Base-by-base conservation (phyloP, 2,329 filamentous ascomycete species). In the Fusarium sp. region DNA sequence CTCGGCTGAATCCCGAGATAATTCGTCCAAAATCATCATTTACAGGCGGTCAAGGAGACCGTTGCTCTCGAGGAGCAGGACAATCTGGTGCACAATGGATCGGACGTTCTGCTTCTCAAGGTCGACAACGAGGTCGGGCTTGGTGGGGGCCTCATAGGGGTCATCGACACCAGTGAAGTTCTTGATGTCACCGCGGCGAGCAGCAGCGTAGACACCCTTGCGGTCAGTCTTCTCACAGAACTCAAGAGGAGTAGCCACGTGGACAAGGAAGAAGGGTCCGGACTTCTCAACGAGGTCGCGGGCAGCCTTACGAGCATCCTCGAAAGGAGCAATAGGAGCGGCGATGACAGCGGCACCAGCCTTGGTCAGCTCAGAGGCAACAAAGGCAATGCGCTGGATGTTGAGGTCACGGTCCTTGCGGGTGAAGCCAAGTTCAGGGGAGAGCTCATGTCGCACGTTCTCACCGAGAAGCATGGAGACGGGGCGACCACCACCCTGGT, bases 81-180 rank as follows among this genome's bases (percentile, higher is more conserved):
- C 89, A 79, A 99, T 98, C 88, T 98, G 93, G 86, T 99, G 96
- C 59, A 99, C 96, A 70, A 95, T 95, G 67, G 93, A 96, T 79
- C 96, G 89, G 52, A 98, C 95, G 74, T 90, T 93, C 83, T 93
- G 94, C 88, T 92, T 96, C 84, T 93, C 91, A 62, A 92, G 82
- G 82, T 98, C 93, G 42, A 98, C 95, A 10, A 90, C 90, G 73
- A 99, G 86, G 81, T 98, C 91, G 37, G 95, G 89, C 84, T 95
- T 94, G 75, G 84, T 78, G 15, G 96, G 96, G 27, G 83, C 80
- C 90, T 99, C 96, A 81, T 99, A 99, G 54, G 96, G 95, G 85
- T 98, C 95, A 81, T 98, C 95, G 63, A 99, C 94, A 78, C 96
- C 96, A 12, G 96, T 99, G 89, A 99, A 99, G 73, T 95, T 95